Conservation (phyloP, 805 yeast species). For the Metschnikowia drakensbergensis region DNA sequence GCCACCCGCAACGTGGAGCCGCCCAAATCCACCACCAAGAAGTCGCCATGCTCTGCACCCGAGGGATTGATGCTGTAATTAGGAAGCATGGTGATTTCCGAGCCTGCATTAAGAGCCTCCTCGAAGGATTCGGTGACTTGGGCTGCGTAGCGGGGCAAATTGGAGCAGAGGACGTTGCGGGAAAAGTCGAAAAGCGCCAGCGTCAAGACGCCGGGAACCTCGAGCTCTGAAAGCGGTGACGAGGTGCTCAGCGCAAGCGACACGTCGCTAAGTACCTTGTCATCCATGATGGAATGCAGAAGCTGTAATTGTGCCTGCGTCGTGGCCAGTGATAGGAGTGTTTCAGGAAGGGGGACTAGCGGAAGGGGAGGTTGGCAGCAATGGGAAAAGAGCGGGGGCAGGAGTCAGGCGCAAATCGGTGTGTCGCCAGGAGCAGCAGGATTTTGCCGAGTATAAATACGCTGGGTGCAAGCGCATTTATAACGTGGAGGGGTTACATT, state of each 20-base stretch:
- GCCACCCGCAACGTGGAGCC: constrained; percentile 52
- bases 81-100: constrained; percentile 38
- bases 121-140: constrained; percentile 24
- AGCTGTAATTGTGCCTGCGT: too few relatives aligned
- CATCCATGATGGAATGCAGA: background rate
- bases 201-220: constrained; percentile 3
- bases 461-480: background rate
- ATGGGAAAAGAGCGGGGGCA: background rate
- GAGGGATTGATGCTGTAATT: constrained; percentile 36
- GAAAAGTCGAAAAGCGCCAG: constrained; percentile 10
- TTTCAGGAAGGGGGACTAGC: too few relatives aligned
- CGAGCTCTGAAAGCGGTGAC: constrained; percentile 7
- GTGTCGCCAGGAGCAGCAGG: background rate
- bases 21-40: constrained; percentile 51
- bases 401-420: background rate
- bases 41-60: constrained; percentile 36
- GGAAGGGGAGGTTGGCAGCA: background rate
- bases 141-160: constrained; percentile 19
- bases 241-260: constrained; percentile 11
- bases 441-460: background rate
- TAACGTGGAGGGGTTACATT: constrained; percentile 3
- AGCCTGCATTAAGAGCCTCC: constrained; percentile 25
- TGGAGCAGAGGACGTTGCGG: background rate
- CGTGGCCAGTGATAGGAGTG: too few relatives aligned
- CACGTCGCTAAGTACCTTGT: constrained; percentile 7